Evolutionary conservation across 139 green algal species (phyloP).

Genomic region (Haematococcus lacustris): DNA sequence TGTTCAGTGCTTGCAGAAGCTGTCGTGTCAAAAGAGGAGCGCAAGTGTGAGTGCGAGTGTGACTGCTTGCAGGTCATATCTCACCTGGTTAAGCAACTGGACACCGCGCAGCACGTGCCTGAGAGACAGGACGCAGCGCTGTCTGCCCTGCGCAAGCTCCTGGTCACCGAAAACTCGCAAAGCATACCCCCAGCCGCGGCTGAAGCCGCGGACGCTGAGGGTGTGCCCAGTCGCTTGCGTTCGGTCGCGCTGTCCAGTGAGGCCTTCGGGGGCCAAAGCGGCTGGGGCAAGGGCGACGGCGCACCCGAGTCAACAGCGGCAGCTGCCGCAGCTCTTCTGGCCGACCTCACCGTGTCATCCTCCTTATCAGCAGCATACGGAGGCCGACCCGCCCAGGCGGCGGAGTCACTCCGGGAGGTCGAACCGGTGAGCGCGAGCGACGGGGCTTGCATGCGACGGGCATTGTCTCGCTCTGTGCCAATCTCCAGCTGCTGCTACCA

Average conservation of each 20-base stretch:
- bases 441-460: too few species aligned
- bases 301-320: background rate
- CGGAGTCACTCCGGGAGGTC: too few species aligned
- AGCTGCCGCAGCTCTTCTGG: slow-evolving; percentile 6
- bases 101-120: background rate
- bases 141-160: slow-evolving; percentile 8
- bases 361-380: background rate
- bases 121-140: slow-evolving; percentile 2
- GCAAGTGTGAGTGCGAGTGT: too few species aligned
- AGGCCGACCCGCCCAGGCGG: slow-evolving; percentile 1
- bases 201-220: slow-evolving; percentile 7
- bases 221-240: background rate
- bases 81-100: slow-evolving; percentile 3
- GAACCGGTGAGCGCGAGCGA: too few species aligned
- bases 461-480: too few species aligned
- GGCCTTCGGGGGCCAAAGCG: background rate
- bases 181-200: background rate
- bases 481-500: too few species aligned
- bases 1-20: too few species aligned
- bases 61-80: slow-evolving; percentile 2
- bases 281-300: background rate
- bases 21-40: too few species aligned
- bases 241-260: background rate
- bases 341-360: background rate
- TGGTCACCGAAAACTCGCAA: slow-evolving; percentile 3